These are phyloP conservation scores for Cafeteria roenbergensis DNA, from an alignment of 108 stramenopile species.

Conservation along the genomic window DNA sequence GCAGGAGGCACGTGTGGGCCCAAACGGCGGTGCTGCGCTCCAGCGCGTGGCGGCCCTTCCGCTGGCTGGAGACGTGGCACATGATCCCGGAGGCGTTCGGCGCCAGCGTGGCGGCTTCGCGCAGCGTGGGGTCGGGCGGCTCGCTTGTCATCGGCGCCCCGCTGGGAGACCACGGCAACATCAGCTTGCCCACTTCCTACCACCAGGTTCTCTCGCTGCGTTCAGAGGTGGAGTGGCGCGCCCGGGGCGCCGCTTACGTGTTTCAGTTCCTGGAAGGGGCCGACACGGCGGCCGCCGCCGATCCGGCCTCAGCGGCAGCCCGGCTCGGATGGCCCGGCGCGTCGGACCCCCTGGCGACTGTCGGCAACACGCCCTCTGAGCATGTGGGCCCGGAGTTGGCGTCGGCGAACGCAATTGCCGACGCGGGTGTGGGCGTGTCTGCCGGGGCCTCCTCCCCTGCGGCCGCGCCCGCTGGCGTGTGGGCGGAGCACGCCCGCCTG, in stretches of 20 bases:
- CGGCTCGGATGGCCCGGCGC: too few species aligned
- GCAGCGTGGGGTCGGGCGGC: too few species aligned
- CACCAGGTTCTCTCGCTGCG: too few species aligned
- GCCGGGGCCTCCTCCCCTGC: slow-evolving; percentile 12
- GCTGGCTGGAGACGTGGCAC: not conserved
- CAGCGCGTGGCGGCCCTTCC: slow-evolving; percentile 10
- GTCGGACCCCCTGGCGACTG: too few species aligned
- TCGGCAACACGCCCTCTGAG: slow-evolving; percentile 33
- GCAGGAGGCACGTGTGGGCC: slow-evolving; percentile 34
- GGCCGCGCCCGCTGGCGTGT: not conserved
- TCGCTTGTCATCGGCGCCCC: slow-evolving; percentile 40
- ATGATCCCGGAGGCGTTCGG: slow-evolving; percentile 33
- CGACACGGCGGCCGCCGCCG: too few species aligned
- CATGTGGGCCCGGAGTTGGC: slow-evolving; percentile 34
- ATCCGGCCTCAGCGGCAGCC: too few species aligned
- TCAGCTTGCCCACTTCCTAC: too few species aligned
- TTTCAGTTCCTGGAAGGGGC: slow-evolving; percentile 30
- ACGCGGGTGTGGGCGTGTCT: slow-evolving; percentile 33
- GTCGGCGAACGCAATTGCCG: slow-evolving; percentile 34
- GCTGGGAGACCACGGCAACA: slow-evolving; percentile 33
- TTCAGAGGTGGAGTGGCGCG: too few species aligned
- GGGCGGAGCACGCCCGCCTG: slow-evolving; percentile 27
- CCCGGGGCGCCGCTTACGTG: slow-evolving; percentile 9
- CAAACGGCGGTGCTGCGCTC: slow-evolving; percentile 14
- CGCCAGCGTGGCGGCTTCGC: slow-evolving; percentile 35